phyloP scores from a whole-genome alignment of 2,329 filamentous ascomycete genomes.

The Harringtonia aguacate region DNA sequence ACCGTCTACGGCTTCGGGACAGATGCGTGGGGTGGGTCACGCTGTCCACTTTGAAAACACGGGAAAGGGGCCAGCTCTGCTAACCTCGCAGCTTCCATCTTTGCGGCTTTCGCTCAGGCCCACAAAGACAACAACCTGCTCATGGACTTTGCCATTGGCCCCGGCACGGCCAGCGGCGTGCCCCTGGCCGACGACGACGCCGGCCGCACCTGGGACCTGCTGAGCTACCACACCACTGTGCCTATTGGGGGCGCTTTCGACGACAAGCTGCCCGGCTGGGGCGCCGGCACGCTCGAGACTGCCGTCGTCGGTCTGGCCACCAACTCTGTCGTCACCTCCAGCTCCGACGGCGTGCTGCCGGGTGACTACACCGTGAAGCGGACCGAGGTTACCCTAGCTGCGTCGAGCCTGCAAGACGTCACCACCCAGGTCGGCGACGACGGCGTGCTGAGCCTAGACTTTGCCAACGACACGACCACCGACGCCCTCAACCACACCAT shows the following conservation, averaged over 20 bases:
- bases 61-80: neutral
- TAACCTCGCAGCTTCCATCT: constrained; percentile 8
- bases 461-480: neutral
- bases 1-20: constrained; percentile 17
- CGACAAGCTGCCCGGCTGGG: constrained; percentile 25
- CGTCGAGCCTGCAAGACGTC: constrained; percentile 4
- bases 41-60: neutral
- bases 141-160: constrained; percentile 34
- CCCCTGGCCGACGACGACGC: constrained; percentile 22
- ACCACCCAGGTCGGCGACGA: constrained; percentile 1
- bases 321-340: constrained; percentile 9
- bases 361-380: neutral
- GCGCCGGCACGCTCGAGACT: constrained; percentile 8
- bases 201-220: constrained; percentile 22
- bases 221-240: constrained; percentile 18
- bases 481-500: constrained; percentile 2
- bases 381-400: constrained; percentile 6
- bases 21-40: constrained; percentile 1
- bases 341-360: neutral
- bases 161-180: constrained; percentile 36
- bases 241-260: constrained; percentile 18
- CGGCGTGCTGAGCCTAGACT: neutral
- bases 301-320: constrained; percentile 16
- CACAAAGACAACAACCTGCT: constrained; percentile 22
- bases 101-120: constrained; percentile 13